phyloP scores from a whole-genome alignment of 257 asterid species.

The Gynochthodes officinalis region DNA sequence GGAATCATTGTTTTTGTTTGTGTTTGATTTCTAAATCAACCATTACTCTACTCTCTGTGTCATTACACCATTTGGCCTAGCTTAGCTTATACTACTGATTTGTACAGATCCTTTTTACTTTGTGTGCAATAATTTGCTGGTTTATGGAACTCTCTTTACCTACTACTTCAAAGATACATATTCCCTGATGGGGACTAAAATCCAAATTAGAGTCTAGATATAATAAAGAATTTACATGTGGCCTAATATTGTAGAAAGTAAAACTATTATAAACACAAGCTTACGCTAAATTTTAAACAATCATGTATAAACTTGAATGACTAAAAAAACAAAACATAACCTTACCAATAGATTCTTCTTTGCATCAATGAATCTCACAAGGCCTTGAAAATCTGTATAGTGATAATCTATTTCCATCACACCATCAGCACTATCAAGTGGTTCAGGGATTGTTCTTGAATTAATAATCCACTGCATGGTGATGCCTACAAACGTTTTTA shows the following conservation, averaged over 20 bases:
- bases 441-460: too few species aligned
- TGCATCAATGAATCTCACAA: too few species aligned
- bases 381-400: too few species aligned
- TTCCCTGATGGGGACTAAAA: constrained; percentile 12
- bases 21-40: constrained; percentile 12
- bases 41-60: background rate
- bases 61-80: background rate
- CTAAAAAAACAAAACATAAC: too few species aligned
- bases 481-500: too few species aligned
- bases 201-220: constrained; percentile 13
- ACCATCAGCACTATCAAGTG: too few species aligned
- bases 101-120: background rate
- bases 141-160: background rate
- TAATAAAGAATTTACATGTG: constrained; percentile 6
- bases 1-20: background rate
- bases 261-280: too few species aligned
- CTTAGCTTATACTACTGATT: background rate
- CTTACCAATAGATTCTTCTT: too few species aligned
- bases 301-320: too few species aligned
- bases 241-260: constrained; percentile 12
- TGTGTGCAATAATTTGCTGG: background rate
- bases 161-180: background rate
- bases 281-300: too few species aligned
- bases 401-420: too few species aligned
- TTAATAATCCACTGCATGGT: too few species aligned